These are phyloP conservation scores for Lachancea cidri DNA, from an alignment of 805 yeast genomes.

Conservation along the genomic window DNA sequence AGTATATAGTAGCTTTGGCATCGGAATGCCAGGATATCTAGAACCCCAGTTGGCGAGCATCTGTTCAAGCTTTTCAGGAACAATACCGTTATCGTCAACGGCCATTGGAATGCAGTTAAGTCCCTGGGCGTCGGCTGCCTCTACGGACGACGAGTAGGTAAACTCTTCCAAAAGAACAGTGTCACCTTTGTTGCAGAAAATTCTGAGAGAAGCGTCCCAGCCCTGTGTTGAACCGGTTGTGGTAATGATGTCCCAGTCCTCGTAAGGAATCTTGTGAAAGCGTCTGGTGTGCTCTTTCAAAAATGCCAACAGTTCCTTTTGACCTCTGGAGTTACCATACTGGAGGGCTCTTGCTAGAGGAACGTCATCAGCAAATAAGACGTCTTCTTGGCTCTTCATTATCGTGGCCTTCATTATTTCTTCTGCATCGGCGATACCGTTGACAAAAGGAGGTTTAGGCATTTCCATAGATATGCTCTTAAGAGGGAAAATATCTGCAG, in stretches of 20 bases:
- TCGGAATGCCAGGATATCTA: constrained; percentile 36
- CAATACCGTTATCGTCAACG: constrained; percentile 68
- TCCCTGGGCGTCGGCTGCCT: constrained; percentile 64
- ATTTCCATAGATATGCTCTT: constrained; percentile 50
- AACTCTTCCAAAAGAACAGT: constrained; percentile 67
- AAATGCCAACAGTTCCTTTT: constrained; percentile 49
- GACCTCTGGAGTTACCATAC: constrained; percentile 71
- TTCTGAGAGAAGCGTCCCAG: constrained; percentile 70
- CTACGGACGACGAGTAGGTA: constrained; percentile 74
- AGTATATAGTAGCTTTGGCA: constrained; percentile 78
- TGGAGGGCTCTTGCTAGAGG: constrained; percentile 69
- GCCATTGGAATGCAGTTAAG: constrained; percentile 57
- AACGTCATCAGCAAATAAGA: constrained; percentile 34
- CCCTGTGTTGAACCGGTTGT: constrained; percentile 79
- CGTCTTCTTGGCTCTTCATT: constrained; percentile 20
- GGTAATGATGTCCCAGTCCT: constrained; percentile 62
- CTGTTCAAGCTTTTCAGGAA: constrained; percentile 56
- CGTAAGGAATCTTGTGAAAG: constrained; percentile 35
- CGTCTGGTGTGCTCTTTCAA: constrained; percentile 50
- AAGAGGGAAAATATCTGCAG: constrained; percentile 72
- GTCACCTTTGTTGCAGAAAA: constrained; percentile 68
- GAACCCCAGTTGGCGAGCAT: constrained; percentile 61
- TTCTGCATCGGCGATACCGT: constrained; percentile 48
- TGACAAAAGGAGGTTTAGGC: constrained; percentile 57
- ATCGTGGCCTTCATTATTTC: constrained; percentile 8